A percentile compares a stretch with the other conserved stretches of the same genome.
Conservation (phyloP, 208 protist species). For the Zelonia costaricensis region DNA sequence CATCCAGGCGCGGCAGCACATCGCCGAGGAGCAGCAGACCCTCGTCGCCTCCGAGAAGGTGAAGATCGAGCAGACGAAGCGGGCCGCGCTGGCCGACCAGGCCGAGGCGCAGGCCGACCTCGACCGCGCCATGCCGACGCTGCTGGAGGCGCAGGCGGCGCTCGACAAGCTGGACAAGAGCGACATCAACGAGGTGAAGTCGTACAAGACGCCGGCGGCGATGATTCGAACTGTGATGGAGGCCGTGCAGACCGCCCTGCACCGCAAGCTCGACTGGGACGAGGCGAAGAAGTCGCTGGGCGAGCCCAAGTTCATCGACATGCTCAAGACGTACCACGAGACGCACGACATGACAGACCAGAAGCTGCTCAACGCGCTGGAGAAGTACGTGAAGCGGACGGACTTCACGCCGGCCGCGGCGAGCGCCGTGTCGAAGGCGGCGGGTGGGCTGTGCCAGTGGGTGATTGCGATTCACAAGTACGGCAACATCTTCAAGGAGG, state of each 20-base stretch:
- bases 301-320: constrained; percentile 96
- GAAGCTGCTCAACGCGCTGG: constrained; percentile 94
- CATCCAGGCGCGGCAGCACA: constrained; percentile 95
- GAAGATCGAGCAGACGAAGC: constrained; percentile 95
- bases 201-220: constrained; percentile 95
- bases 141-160: constrained; percentile 95
- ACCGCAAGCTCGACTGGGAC: constrained; percentile 94
- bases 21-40: constrained; percentile 97
- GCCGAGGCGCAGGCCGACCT: constrained; percentile 95
- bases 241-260: constrained; percentile 96
- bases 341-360: constrained; percentile 96
- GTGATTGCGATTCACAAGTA: constrained; percentile 98
- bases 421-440: constrained; percentile 95
- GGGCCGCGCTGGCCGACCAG: constrained; percentile 85
- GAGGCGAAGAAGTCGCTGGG: constrained; percentile 97
- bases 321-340: constrained; percentile 97
- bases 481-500: constrained; percentile 95
- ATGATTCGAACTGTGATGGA: constrained; percentile 97
- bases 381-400: constrained; percentile 93
- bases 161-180: constrained; percentile 97
- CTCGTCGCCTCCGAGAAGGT: constrained; percentile 93
- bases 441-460: constrained; percentile 97
- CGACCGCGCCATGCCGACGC: constrained; percentile 95
- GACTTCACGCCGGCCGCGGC: constrained; percentile 94
- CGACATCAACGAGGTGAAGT: constrained; percentile 98